Conservation (phyloP, 805 yeast species). For the Saturnispora quitensis region DNA sequence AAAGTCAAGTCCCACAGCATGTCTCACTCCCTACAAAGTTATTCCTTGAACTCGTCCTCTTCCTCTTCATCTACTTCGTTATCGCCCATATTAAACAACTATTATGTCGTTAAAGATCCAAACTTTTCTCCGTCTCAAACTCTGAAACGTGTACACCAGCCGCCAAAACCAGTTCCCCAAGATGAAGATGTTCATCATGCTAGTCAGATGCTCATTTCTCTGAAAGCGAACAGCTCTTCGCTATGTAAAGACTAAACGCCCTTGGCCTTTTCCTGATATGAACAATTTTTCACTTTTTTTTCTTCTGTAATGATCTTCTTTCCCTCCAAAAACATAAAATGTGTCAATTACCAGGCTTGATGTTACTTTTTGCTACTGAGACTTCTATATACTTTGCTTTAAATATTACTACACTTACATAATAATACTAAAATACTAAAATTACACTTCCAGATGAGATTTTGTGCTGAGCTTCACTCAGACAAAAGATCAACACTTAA, state of each 20-base stretch:
- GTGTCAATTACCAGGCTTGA: neutral
- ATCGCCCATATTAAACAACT: neutral
- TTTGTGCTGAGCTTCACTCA: neutral
- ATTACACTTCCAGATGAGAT: too few species aligned
- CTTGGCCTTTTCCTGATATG: neutral
- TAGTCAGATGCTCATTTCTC: conserved; percentile 3
- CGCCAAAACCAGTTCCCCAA: neutral
- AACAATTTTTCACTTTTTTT: neutral
- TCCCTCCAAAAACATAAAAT: neutral
- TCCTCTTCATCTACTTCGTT: neutral
- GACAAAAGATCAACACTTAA: neutral
- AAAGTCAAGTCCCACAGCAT: neutral
- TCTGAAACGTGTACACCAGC: neutral
- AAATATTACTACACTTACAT: too few species aligned
- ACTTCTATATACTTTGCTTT: neutral
- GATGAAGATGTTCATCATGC: conserved; percentile 7
- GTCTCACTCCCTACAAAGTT: neutral
- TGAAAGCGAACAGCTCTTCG: neutral
- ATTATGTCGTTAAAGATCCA: neutral
- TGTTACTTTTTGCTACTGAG: neutral
- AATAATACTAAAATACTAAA: neutral
- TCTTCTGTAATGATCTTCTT: neutral
- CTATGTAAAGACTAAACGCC: neutral
- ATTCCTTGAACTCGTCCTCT: neutral
- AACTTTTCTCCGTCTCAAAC: neutral